Conservation (phyloP, 2,329 filamentous ascomycete species). For the Fusarium pseudonygamai region DNA sequence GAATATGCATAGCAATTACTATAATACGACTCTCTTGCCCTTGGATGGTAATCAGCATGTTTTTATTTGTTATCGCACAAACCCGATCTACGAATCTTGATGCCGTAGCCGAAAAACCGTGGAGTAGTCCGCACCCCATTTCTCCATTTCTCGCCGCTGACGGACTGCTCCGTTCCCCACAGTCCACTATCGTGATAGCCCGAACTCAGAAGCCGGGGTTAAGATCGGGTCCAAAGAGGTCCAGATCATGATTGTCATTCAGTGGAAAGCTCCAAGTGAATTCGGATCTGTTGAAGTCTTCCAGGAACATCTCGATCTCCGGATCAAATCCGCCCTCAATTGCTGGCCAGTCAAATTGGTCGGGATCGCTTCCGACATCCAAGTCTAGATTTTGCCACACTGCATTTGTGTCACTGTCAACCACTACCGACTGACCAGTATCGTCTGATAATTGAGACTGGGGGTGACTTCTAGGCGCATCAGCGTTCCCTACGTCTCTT, state of each 20-base stretch:
- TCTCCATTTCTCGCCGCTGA: background rate
- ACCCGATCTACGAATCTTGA: background rate
- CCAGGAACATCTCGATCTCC: constrained; percentile 31
- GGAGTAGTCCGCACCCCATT: constrained; percentile 1
- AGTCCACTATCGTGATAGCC: background rate
- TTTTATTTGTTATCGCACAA: background rate
- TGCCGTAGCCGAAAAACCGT: background rate
- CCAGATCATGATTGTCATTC: constrained; percentile 6
- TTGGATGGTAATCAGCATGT: background rate
- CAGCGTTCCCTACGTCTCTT: background rate
- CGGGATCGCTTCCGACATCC: background rate
- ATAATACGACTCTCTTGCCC: fast-evolving
- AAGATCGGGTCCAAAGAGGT: background rate
- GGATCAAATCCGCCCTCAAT: constrained; percentile 9
- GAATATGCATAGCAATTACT: background rate
- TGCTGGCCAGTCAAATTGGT: background rate
- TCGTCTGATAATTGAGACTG: too few relatives aligned
- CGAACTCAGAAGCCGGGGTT: background rate
- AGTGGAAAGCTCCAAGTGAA: constrained; percentile 23
- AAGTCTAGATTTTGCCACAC: background rate
- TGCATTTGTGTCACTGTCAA: background rate
- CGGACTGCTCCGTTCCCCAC: constrained; percentile 5
- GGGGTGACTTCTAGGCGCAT: too few relatives aligned
- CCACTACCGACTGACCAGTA: background rate
- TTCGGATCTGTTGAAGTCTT: constrained; percentile 22